Percentiles rank a stretch among this genome's conserved stretches.
These are phyloP conservation scores for Rauvolfia tetraphylla DNA, from an alignment of 257 asterid genomes.

Conservation along the genomic window DNA sequence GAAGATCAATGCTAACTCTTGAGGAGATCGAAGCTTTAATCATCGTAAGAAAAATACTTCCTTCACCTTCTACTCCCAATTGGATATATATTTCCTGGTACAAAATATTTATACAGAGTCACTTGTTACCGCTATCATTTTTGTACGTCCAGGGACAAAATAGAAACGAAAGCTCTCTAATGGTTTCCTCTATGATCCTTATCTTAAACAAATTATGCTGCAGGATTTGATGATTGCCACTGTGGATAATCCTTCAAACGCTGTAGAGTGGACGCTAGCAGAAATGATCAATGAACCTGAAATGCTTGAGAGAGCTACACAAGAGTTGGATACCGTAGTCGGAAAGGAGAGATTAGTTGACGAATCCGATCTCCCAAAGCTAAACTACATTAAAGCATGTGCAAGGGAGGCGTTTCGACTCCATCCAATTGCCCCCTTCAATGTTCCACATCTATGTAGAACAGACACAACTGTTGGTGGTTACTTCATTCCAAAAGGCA, in stretches of 20 bases:
- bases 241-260: conserved; percentile 17
- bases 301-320: background rate
- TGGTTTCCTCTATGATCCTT: too few relatives aligned
- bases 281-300: conserved; percentile 16
- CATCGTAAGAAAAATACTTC: too few relatives aligned
- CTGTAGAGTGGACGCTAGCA: too few relatives aligned
- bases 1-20: too few relatives aligned
- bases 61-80: too few relatives aligned
- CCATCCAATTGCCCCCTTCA: conserved; percentile 15
- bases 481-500: background rate
- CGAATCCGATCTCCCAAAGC: conserved; percentile 12
- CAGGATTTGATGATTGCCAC: conserved; percentile 20
- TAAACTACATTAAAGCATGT: conserved; percentile 11
- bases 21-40: too few relatives aligned
- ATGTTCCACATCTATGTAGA: conserved; percentile 2
- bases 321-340: conserved; percentile 12
- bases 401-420: conserved; percentile 11
- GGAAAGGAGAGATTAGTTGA: conserved; percentile 13
- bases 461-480: background rate
- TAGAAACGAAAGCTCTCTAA: too few relatives aligned
- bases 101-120: too few relatives aligned
- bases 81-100: too few relatives aligned
- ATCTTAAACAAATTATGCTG: too few relatives aligned
- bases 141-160: too few relatives aligned
- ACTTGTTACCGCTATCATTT: too few relatives aligned